Evolutionary conservation across 306 rosid genomes (phyloP).

Genomic region (Rosa rugosa): DNA sequence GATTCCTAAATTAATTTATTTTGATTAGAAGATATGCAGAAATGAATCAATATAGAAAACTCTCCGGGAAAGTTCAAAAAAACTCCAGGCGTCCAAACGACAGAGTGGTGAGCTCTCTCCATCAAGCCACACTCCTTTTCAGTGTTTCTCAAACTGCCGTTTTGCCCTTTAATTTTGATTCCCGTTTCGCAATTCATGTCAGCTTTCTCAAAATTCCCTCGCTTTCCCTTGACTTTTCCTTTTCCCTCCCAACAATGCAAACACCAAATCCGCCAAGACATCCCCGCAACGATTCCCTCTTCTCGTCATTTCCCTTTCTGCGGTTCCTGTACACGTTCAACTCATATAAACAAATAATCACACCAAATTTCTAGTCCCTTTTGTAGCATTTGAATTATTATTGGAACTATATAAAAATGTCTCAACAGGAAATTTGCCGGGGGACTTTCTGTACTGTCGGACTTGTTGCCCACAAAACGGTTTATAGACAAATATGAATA

Average conservation of each 20-base stretch:
- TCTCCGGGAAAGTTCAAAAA: conserved; percentile 25
- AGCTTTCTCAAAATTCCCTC: conserved; percentile 41
- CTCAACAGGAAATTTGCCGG: conserved; percentile 33
- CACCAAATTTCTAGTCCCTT: neutral
- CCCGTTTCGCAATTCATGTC: conserved; percentile 22
- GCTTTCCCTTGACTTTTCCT: conserved; percentile 19
- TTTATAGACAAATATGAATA: conserved; percentile 9
- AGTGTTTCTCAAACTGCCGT: conserved; percentile 35
- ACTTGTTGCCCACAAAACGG: conserved; percentile 65
- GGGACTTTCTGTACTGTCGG: conserved; percentile 69
- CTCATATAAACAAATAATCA: neutral
- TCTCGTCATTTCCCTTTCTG: conserved; percentile 48
- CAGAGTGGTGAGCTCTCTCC: conserved; percentile 13
- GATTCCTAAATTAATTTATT: too few species aligned
- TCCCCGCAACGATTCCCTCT: conserved; percentile 27
- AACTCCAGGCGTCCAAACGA: conserved; percentile 18
- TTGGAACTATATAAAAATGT: neutral
- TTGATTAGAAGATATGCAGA: too few species aligned
- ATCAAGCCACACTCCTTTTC: conserved; percentile 27
- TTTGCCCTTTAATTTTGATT: neutral
- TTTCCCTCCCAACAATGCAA: conserved; percentile 37
- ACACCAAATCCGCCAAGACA: conserved; percentile 48
- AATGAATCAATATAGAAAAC: neutral
- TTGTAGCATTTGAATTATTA: neutral
- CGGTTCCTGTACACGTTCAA: neutral